Conservation (phyloP, 2,329 filamentous ascomycete species). For the Trichoderma polysporum region DNA sequence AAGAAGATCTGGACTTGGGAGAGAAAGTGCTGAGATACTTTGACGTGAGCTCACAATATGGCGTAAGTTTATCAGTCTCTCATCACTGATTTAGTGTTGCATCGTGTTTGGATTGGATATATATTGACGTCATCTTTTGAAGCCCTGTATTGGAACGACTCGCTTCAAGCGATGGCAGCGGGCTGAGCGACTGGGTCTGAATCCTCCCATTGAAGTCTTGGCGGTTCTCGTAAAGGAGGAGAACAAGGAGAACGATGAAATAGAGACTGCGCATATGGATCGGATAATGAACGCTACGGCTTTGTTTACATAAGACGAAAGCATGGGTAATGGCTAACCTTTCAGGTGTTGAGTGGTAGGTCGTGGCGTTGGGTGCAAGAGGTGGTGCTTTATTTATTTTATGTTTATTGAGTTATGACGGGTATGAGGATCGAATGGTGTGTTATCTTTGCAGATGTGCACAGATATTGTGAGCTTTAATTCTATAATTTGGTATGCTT, state of each 20-base stretch:
- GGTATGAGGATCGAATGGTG: neutral
- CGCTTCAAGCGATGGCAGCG: constrained; percentile 85
- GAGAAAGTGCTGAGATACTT: constrained; percentile 92
- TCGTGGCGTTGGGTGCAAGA: constrained; percentile 21
- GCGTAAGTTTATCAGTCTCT: constrained; percentile 59
- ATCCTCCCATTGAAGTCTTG: constrained; percentile 86
- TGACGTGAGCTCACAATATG: constrained; percentile 87
- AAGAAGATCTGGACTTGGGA: constrained; percentile 65
- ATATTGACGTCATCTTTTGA: neutral
- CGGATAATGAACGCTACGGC: constrained; percentile 56
- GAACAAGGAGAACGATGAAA: constrained; percentile 49
- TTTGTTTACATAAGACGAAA: constrained; percentile 35
- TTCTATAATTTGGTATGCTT: neutral
- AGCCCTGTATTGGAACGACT: constrained; percentile 86
- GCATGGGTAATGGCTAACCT: neutral
- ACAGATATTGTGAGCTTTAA: neutral
- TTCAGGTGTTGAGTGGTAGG: constrained; percentile 8
- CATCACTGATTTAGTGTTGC: neutral
- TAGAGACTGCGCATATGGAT: constrained; percentile 74
- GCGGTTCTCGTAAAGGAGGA: constrained; percentile 77
- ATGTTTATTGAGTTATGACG: neutral
- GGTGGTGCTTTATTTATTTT: neutral
- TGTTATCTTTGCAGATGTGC: constrained; percentile 6
- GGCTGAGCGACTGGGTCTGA: constrained; percentile 77
- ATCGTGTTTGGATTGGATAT: neutral